Evolutionary conservation across 2,329 filamentous ascomycete genomes (phyloP).

Genomic region (Microdochium bolleyi): DNA sequence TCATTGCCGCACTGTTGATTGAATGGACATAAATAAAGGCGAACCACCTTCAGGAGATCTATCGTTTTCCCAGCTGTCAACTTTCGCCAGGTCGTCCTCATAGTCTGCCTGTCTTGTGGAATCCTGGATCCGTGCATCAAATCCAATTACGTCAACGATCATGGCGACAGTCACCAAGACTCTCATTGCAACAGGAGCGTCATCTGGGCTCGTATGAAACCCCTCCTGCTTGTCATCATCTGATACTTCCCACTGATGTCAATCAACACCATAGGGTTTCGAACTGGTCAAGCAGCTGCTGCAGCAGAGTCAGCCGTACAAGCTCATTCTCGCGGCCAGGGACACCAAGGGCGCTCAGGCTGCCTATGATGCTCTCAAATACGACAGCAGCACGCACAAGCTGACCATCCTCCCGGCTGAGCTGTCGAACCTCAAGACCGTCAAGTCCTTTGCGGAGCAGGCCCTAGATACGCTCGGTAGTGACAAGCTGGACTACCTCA

Average conservation of each 20-base stretch:
- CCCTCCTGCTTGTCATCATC: background rate
- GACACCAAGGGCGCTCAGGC: conserved; percentile 29
- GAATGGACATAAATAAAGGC: too few relatives aligned
- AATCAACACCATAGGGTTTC: conserved; percentile 30
- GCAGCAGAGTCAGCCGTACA: conserved; percentile 33
- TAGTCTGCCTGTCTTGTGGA: too few relatives aligned
- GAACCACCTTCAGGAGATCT: too few relatives aligned
- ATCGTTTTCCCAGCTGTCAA: too few relatives aligned
- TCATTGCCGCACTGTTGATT: too few relatives aligned
- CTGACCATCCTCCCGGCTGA: conserved; percentile 40
- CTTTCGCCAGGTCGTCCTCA: too few relatives aligned
- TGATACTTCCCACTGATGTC: background rate
- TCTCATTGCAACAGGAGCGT: conserved; percentile 39
- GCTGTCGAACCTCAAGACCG: conserved; percentile 32
- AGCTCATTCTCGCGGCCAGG: conserved; percentile 40
- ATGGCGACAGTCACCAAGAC: conserved; percentile 37
- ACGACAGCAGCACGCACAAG: conserved; percentile 28
- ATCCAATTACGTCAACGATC: conserved; percentile 1
- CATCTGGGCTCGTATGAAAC: conserved; percentile 36
- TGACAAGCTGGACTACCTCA: conserved; percentile 35
- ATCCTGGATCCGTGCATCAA: too few relatives aligned
- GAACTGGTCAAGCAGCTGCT: conserved; percentile 45
- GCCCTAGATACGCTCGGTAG: conserved; percentile 31
- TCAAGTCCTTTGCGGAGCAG: conserved; percentile 37
- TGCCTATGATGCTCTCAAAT: conserved; percentile 32